Percentiles rank a stretch among this genome's conserved stretches.
phyloP scores from a whole-genome alignment of 768 basidiomycete species.

The Gyrodon lividus region DNA sequence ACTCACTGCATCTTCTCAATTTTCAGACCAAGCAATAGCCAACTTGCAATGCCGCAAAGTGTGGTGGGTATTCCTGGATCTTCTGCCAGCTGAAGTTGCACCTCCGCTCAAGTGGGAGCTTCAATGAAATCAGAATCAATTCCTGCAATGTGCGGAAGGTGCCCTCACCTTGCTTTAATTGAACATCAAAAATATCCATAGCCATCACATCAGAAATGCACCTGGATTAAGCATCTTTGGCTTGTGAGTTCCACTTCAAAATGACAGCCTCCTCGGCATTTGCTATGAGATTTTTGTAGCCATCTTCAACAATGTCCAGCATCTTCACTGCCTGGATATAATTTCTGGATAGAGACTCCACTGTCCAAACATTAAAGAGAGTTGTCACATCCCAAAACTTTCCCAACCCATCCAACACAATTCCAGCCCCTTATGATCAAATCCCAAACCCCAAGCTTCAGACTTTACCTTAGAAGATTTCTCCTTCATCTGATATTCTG shows the following conservation, averaged over 20 bases:
- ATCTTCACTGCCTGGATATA: neutral
- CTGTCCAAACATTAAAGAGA: neutral
- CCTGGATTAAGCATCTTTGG: neutral
- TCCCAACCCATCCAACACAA: no score
- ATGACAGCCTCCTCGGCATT: neutral
- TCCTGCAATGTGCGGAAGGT: neutral
- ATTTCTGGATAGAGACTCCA: neutral
- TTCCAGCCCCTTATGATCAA: no score
- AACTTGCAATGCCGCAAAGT: neutral
- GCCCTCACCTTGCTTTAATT: neutral
- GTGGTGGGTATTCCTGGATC: neutral
- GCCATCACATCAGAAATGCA: neutral
- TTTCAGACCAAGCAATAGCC: neutral
- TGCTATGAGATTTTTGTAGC: neutral
- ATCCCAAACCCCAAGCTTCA: no score
- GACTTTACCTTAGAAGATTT: no score
- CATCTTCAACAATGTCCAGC: neutral
- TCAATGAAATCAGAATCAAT: neutral
- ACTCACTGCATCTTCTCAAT: neutral
- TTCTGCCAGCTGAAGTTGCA: neutral
- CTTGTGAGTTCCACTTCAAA: neutral
- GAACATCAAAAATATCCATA: slow-evolving; percentile 1
- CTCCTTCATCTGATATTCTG: no score
- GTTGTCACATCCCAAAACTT: no score
- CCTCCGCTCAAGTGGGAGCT: neutral